Conservation (phyloP, 2,329 filamentous ascomycete genomes). For the Neopestalotiopsis rosae region DNA sequence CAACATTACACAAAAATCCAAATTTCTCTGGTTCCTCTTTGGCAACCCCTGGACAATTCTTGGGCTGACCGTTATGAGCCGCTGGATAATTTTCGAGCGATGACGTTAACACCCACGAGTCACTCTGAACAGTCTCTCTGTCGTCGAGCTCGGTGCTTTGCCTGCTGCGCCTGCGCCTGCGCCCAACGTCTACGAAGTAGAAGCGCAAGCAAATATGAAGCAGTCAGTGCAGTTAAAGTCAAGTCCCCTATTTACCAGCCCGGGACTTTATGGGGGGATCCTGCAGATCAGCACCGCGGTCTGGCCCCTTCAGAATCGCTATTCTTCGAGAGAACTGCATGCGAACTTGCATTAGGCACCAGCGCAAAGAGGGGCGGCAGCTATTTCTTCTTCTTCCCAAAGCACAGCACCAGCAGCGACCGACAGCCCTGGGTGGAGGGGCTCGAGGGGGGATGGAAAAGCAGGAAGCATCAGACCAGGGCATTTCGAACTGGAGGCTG, state of each 20-base stretch:
- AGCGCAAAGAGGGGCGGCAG: background rate
- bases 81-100: slow-evolving; percentile 11
- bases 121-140: background rate
- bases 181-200: background rate
- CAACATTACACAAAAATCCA: background rate
- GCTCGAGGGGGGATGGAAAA: background rate
- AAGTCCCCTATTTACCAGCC: background rate
- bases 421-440: background rate
- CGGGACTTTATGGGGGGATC: background rate
- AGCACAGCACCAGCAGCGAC: background rate
- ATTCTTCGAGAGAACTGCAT: background rate
- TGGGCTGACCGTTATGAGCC: slow-evolving; percentile 4
- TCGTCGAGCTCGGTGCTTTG: background rate
- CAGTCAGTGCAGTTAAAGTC: too few relatives aligned
- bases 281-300: background rate
- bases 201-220: background rate
- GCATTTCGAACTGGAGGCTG: background rate
- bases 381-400: background rate
- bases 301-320: background rate
- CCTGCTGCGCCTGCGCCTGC: background rate
- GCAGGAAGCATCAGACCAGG: background rate
- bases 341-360: background rate
- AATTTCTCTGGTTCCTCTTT: background rate
- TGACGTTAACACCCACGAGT: slow-evolving; percentile 9
- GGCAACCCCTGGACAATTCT: background rate